Evolutionary conservation across 371 early-diverging fungal species (phyloP), one percentile per base, ranked within the genome.

Genomic region (Sporodiniella umbellata): DNA sequence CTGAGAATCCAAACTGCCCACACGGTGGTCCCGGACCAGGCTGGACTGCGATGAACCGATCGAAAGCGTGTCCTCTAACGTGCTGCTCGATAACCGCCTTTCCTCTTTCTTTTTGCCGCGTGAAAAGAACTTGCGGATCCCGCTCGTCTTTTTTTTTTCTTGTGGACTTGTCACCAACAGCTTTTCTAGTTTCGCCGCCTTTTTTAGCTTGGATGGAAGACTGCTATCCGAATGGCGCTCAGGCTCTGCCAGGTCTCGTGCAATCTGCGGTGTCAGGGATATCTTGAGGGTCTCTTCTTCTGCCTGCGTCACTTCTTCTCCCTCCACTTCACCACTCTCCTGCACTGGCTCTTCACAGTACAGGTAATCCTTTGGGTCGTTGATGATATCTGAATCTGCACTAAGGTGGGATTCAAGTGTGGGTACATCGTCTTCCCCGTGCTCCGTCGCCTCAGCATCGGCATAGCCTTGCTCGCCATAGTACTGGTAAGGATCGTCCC

Each of bases 281-380:
- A 71, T 66, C 43, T 73, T 72, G 38, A 72, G 72, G 0, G 77
- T 76, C 30, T 76, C 77, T 6, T 66, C 57, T 38, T 68, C 66
- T 2, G 64, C 51, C 18, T 5, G 5, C 2, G 18, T 12, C 15
- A 21, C 21, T 19, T 19, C 10, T 22, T 40, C 10, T 7, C 7
- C 2, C 21, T 40, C 40, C 21, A 3, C 21, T 19, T 40, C 40
- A 8, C 8, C n/a, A 19, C 8, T 1, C 21, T 21, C 40, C 8
- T 40, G 10, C 21, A 21, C n/a, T 21, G 17, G 4, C 18, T 17
- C 38, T 37, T 37, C n/a, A 40, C 21, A 40, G 21, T 21, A 40
- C 5, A 40, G 12, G 7, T 7, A 15, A 38, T 52, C 48, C 31
- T 31, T 17, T 7, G 38, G 40, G 3, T 56, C 57, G 45, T 53